Conservation (phyloP, 1,139 yeast genomes). For the Zygotorulaspora mrakii region DNA sequence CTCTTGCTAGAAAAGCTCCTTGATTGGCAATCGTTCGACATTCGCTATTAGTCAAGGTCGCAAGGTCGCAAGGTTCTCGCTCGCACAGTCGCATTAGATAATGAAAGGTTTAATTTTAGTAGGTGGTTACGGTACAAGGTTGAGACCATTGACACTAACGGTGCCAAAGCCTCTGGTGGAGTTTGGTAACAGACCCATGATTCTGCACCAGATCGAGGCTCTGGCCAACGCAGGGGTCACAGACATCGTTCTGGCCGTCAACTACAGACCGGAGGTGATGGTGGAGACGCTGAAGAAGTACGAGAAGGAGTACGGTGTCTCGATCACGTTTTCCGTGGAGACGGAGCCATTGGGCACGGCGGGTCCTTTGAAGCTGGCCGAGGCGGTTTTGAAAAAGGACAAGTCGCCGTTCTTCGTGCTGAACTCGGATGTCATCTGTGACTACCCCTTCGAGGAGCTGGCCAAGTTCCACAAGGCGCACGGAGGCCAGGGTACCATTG, state of each 20-base stretch:
- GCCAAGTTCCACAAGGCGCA: conserved; percentile 91
- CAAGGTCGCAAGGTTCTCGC: too few relatives aligned
- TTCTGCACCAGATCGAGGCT: conserved; percentile 96
- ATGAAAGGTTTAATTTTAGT: conserved; percentile 99
- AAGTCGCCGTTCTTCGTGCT: conserved; percentile 94
- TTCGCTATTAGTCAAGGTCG: neutral
- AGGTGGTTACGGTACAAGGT: conserved; percentile 99
- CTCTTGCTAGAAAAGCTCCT: too few relatives aligned
- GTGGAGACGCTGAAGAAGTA: conserved; percentile 89
- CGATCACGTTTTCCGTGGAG: conserved; percentile 95
- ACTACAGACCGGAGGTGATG: conserved; percentile 99
- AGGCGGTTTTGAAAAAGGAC: conserved; percentile 88
- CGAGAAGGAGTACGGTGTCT: conserved; percentile 91
- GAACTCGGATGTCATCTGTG: conserved; percentile 98
- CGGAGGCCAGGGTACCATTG: conserved; percentile 98
- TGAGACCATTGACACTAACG: conserved; percentile 96
- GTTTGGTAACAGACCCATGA: conserved; percentile 97
- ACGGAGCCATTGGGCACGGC: conserved; percentile 99
- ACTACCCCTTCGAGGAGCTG: conserved; percentile 92
- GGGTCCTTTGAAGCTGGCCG: conserved; percentile 98
- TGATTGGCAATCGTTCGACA: too few relatives aligned
- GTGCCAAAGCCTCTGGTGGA: conserved; percentile 98
- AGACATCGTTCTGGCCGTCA: conserved; percentile 96
- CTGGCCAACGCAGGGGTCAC: conserved; percentile 98
- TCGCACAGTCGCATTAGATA: neutral